Percentiles rank a stretch among this genome's conserved stretches.
phyloP scores from a whole-genome alignment of 441 rosid species.

The Gossypium schwendimanii region DNA sequence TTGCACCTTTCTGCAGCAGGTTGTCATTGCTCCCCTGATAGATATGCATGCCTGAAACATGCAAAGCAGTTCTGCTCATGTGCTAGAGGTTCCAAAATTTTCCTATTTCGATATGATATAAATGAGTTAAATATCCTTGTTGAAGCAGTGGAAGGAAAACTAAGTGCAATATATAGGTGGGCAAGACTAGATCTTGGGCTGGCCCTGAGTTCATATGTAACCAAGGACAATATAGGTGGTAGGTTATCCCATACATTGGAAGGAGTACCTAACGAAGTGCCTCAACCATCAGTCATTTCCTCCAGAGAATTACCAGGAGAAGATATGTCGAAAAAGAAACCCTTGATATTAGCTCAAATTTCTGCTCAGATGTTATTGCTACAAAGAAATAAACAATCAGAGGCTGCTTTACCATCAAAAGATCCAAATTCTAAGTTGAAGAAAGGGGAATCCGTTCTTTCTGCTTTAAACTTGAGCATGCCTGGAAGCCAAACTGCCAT shows the following conservation, averaged over 20 bases:
- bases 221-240: slow-evolving; percentile 37
- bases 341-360: slow-evolving; percentile 21
- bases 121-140: slow-evolving; percentile 78
- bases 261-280: slow-evolving; percentile 28
- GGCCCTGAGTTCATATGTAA: slow-evolving; percentile 53
- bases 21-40: slow-evolving; percentile 88
- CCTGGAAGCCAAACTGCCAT: slow-evolving; percentile 15
- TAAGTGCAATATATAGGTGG: slow-evolving; percentile 95
- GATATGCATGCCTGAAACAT: slow-evolving; percentile 85
- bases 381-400: slow-evolving; percentile 28
- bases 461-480: slow-evolving; percentile 26
- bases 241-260: slow-evolving; percentile 35
- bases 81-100: slow-evolving; percentile 56
- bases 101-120: slow-evolving; percentile 79
- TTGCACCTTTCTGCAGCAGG: slow-evolving; percentile 98
- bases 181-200: slow-evolving; percentile 92
- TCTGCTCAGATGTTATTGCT: slow-evolving; percentile 19
- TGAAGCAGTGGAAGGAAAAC: slow-evolving; percentile 95
- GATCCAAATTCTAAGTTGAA: slow-evolving; percentile 21
- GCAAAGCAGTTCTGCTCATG: slow-evolving; percentile 84
- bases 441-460: slow-evolving; percentile 21
- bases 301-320: slow-evolving; percentile 33
- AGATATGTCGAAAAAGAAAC: slow-evolving; percentile 25
- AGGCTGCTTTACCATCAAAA: slow-evolving; percentile 26
- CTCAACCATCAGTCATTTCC: slow-evolving; percentile 28